These are phyloP conservation scores for Colletotrichum destructivum DNA, from an alignment of 2,329 filamentous ascomycete species.

Conservation along the genomic window DNA sequence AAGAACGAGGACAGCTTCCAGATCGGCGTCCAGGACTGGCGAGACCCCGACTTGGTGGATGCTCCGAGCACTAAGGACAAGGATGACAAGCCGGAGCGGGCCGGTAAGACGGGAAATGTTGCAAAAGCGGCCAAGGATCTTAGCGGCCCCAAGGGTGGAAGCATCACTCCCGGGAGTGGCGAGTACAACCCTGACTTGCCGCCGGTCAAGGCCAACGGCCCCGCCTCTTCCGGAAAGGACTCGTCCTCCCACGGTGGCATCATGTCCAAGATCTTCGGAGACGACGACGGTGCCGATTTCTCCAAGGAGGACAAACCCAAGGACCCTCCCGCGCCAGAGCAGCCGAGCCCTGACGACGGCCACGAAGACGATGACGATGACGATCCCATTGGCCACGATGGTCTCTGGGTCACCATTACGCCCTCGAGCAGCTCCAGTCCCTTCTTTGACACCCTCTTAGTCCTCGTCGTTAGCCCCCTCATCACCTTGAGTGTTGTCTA, in stretches of 20 bases:
- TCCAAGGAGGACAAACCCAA: slow-evolving; percentile 46
- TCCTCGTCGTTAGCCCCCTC: slow-evolving; percentile 94
- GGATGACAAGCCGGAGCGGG: slow-evolving; percentile 34
- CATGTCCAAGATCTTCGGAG: slow-evolving; percentile 66
- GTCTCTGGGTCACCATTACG: slow-evolving; percentile 96
- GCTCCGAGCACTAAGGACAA: slow-evolving; percentile 58
- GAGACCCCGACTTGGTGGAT: slow-evolving; percentile 69
- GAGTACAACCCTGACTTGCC: slow-evolving; percentile 67
- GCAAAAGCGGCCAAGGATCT: slow-evolving; percentile 44
- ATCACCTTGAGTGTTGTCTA: slow-evolving; percentile 96
- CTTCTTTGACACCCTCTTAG: slow-evolving; percentile 96
- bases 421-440: slow-evolving; percentile 91
- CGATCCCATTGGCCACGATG: slow-evolving; percentile 72
- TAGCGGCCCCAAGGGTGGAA: slow-evolving; percentile 71
- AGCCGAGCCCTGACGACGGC: slow-evolving; percentile 40
- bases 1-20: slow-evolving; percentile 74
- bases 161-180: slow-evolving; percentile 80
- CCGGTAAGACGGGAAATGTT: slow-evolving; percentile 39
- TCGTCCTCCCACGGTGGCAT: slow-evolving; percentile 51
- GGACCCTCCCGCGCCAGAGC: slow-evolving; percentile 43
- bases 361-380: slow-evolving; percentile 49
- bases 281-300: slow-evolving; percentile 55
- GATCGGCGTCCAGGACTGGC: slow-evolving; percentile 90
- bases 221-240: slow-evolving; percentile 27
- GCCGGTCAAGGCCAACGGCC: slow-evolving; percentile 54